A percentile compares a stretch with the other conserved stretches of the same genome.
These are phyloP conservation scores for Lodderomyces theae DNA, from an alignment of 1,139 yeast genomes.

Conservation along the genomic window DNA sequence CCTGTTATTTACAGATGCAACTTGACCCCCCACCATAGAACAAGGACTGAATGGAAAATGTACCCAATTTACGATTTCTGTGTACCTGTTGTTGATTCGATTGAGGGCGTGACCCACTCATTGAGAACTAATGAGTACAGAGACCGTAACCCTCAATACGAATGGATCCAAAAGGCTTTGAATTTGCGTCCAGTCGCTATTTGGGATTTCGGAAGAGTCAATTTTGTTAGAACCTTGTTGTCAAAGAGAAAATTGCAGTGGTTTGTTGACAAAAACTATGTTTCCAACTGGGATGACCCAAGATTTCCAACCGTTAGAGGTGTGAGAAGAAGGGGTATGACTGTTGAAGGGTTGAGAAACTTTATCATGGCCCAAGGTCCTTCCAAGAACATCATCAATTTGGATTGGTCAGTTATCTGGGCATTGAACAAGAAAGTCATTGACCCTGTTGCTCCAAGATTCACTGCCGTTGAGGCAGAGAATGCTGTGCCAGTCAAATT, in stretches of 20 bases:
- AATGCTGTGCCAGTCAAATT: constrained; percentile 66
- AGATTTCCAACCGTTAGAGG: constrained; percentile 99
- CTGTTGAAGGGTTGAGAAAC: constrained; percentile 92
- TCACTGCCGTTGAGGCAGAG: constrained; percentile 66
- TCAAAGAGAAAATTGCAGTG: constrained; percentile 97
- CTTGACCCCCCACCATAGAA: constrained; percentile 94
- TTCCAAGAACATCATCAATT: constrained; percentile 88
- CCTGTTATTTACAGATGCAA: constrained; percentile 97
- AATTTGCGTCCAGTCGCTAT: constrained; percentile 85
- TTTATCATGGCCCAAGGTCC: constrained; percentile 96
- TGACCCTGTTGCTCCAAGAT: constrained; percentile 96
- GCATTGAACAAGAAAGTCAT: constrained; percentile 93
- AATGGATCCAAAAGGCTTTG: constrained; percentile 85
- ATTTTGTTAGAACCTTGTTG: constrained; percentile 88
- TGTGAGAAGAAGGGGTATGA: constrained; percentile 99
- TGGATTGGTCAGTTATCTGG: constrained; percentile 98
- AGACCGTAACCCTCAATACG: constrained; percentile 96
- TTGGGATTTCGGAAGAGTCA: constrained; percentile 97
- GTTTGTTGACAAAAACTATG: constrained; percentile 90
- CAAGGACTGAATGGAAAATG: constrained; percentile 87
- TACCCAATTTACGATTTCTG: constrained; percentile 99
- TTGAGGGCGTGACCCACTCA: constrained; percentile 97
- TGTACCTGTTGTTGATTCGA: constrained; percentile 90
- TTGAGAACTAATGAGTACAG: constrained; percentile 96
- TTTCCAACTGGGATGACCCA: constrained; percentile 96